Evolutionary conservation across 768 basidiomycete genomes (phyloP).

Genomic region (Scleroderma citrinum): DNA sequence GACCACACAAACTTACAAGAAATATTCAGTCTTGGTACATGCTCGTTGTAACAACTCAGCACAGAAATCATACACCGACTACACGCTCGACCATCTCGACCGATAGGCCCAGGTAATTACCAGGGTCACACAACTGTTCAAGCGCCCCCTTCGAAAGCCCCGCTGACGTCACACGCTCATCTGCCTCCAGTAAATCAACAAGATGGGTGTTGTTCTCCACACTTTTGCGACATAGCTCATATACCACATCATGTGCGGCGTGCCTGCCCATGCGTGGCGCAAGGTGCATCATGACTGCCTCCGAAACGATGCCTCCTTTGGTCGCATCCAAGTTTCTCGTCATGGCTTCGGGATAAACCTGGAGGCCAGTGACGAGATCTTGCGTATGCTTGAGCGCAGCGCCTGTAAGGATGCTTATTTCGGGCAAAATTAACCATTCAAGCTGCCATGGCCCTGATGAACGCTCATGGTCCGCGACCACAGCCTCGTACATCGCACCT

Average conservation of each 20-base stretch:
- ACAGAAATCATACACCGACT: neutral
- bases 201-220: slow-evolving; percentile 23
- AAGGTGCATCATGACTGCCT: slow-evolving; percentile 45
- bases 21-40: too few relatives aligned
- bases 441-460: slow-evolving; percentile 46
- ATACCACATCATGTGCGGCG: slow-evolving; percentile 39
- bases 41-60: neutral
- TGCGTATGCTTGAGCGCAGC: slow-evolving; percentile 34
- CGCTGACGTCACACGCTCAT: slow-evolving; percentile 19
- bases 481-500: slow-evolving; percentile 37
- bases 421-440: slow-evolving; percentile 43
- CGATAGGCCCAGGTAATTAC: slow-evolving; percentile 34
- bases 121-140: slow-evolving; percentile 32
- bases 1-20: too few relatives aligned
- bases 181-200: slow-evolving; percentile 27
- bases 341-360: slow-evolving; percentile 38
- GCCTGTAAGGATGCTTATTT: slow-evolving; percentile 38
- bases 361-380: slow-evolving; percentile 32
- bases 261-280: slow-evolving; percentile 39
- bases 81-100: slow-evolving; percentile 22
- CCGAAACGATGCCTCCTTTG: slow-evolving; percentile 36
- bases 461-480: slow-evolving; percentile 45
- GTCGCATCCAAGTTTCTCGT: slow-evolving; percentile 34
- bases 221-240: slow-evolving; percentile 34
- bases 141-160: slow-evolving; percentile 25